phyloP scores from a whole-genome alignment of 768 basidiomycete species.

The Suillus placidus region DNA sequence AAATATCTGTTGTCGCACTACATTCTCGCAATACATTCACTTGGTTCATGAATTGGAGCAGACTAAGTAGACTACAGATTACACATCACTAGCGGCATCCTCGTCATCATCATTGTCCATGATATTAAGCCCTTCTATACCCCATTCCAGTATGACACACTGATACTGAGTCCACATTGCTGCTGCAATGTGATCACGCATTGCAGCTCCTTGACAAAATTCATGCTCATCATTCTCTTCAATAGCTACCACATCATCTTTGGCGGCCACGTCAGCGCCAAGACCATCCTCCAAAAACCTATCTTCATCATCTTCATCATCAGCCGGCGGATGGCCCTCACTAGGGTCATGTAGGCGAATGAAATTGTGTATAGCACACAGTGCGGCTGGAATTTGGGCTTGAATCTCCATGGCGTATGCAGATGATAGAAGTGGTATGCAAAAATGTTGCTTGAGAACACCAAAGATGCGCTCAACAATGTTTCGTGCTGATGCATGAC shows the following conservation, averaged over 20 bases:
- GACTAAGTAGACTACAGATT: background rate
- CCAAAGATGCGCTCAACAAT: too few relatives aligned
- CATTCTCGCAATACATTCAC: too few relatives aligned
- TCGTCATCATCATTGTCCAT: background rate
- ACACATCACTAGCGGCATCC: background rate
- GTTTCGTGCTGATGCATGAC: too few relatives aligned
- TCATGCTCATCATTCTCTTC: background rate
- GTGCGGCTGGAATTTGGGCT: conserved; percentile 22
- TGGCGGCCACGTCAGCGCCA: background rate
- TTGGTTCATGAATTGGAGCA: background rate
- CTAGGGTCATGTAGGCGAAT: conserved; percentile 17
- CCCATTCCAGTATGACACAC: background rate
- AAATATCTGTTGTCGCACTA: too few relatives aligned
- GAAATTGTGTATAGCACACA: conserved; percentile 30
- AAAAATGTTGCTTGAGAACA: too few relatives aligned
- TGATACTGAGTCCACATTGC: background rate
- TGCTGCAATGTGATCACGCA: background rate
- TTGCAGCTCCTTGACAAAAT: background rate
- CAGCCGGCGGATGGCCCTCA: background rate
- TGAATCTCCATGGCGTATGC: too few relatives aligned
- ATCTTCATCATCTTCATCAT: background rate
- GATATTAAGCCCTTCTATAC: background rate
- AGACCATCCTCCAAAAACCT: background rate
- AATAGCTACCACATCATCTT: background rate
- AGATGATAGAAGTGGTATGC: too few relatives aligned